phyloP scores from a whole-genome alignment of 306 rosid species.

The Vigna trinervia region DNA sequence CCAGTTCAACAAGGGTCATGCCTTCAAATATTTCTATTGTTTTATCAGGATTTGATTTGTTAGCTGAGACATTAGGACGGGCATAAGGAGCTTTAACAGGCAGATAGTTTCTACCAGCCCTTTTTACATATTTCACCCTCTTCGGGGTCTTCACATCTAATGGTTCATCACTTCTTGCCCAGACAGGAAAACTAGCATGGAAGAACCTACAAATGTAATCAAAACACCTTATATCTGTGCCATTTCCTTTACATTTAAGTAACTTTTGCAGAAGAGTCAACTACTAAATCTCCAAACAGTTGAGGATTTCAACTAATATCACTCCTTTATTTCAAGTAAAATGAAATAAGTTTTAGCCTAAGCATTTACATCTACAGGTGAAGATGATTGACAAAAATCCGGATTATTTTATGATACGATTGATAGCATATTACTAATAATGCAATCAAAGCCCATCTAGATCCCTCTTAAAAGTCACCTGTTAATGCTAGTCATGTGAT shows the following conservation, averaged over 20 bases:
- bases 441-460: slow-evolving; percentile 11
- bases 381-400: slow-evolving; percentile 20
- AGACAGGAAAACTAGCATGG: slow-evolving; percentile 64
- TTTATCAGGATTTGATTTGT: slow-evolving; percentile 62
- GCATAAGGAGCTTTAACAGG: slow-evolving; percentile 83
- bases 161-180: slow-evolving; percentile 56
- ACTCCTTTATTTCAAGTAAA: slow-evolving; percentile 36
- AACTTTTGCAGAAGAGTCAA: not conserved
- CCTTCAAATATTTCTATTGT: slow-evolving; percentile 90
- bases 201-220: slow-evolving; percentile 59
- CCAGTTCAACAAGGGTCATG: slow-evolving; percentile 82
- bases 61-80: slow-evolving; percentile 59
- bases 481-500: not conserved
- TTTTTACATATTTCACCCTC: slow-evolving; percentile 69
- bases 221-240: slow-evolving; percentile 22
- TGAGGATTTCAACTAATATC: slow-evolving; percentile 2
- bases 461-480: not conserved
- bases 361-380: slow-evolving; percentile 15
- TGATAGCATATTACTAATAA: not conserved
- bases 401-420: slow-evolving; percentile 11
- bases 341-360: slow-evolving; percentile 26
- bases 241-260: slow-evolving; percentile 17
- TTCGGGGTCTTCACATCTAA: slow-evolving; percentile 68
- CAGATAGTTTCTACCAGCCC: slow-evolving; percentile 61
- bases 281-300: not conserved